Evolutionary conservation across 2,329 filamentous ascomycete genomes (phyloP), one percentile per base, ranked within the genome.

Genomic region (Neonectria ditissima): DNA sequence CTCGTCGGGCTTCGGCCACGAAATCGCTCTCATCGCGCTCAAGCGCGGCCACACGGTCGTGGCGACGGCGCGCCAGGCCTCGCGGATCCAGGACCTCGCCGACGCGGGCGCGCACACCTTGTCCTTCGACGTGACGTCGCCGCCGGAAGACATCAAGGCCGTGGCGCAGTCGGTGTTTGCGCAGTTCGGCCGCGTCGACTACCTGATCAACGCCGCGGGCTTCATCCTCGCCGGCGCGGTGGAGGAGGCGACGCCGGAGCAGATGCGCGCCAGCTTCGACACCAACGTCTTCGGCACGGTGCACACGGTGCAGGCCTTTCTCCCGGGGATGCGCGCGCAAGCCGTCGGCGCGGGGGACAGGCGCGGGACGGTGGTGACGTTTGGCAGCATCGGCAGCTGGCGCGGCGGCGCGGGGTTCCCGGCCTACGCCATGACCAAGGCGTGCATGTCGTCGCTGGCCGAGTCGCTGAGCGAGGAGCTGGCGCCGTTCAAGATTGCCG

Each of bases 201-300:
- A 84, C 54, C 78, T 85, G 22, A 71, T 86, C 64, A 86, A 85
- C 26, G 79, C 82, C 0, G 83, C 82, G 0, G 84, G 81, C 0
- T 84, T 78, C 69, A 76, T 82, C 37, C 76, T 84, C 4, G 77
- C 80, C 28, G 82, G 80, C 0, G 73, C 78, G 0, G 70, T 79
- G 2, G 82, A 84, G 63, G 82, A 82, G 65, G 69, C 73, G 0
- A 77, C 75, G 3, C 71, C 74, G 1, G 66, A 79, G 37, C 80
- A 83, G 63, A 69, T 80, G 24, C 75, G 74, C 11, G 71, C 76
- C 3, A 66, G 73, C 11, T 86, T 85, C 72, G 79, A 83, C 69
- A 85, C 84, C 32, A 88, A 88, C 59, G 82, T 88, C 30, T 84
- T 87, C 65, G 86, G 85, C 3, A 73, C 78, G 8, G 72, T 86